phyloP scores from a whole-genome alignment of 2,329 filamentous ascomycete species.

The Botryotinia globosa region DNA sequence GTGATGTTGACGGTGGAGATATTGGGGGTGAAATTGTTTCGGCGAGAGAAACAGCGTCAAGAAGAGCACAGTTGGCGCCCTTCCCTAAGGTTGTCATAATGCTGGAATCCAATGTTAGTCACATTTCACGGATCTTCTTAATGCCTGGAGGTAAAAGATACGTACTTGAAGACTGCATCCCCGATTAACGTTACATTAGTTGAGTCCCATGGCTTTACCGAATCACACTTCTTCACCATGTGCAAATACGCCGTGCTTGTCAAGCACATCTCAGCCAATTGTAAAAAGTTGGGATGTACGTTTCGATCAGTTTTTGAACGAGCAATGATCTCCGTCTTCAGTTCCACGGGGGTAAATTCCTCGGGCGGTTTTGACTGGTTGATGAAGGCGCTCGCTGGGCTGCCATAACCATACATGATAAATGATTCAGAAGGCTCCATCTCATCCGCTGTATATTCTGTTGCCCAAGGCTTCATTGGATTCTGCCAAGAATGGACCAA shows the following conservation, averaged over 20 bases:
- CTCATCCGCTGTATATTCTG: conserved; percentile 26
- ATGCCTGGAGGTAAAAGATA: background rate
- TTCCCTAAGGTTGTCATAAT: conserved; percentile 35
- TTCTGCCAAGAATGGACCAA: conserved; percentile 34
- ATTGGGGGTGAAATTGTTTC: conserved; percentile 22
- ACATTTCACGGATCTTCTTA: background rate
- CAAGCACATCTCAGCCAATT: conserved; percentile 27
- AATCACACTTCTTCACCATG: conserved; percentile 29
- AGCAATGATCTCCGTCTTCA: conserved; percentile 31
- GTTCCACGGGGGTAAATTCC: conserved; percentile 28
- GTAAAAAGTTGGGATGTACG: conserved; percentile 28
- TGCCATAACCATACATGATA: conserved; percentile 35
- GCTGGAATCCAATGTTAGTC: conserved; percentile 22
- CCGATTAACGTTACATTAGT: conserved; percentile 32
- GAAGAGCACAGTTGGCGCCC: conserved; percentile 35
- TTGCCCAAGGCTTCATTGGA: conserved; percentile 29
- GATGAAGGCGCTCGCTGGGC: conserved; percentile 26
- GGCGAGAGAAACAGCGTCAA: conserved; percentile 33
- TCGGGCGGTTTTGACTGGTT: conserved; percentile 29
- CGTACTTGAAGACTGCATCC: conserved; percentile 35
- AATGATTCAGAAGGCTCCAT: conserved; percentile 33
- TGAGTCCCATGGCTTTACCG: conserved; percentile 30
- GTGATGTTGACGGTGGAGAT: background rate
- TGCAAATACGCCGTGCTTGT: conserved; percentile 30
- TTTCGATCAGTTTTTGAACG: conserved; percentile 23